Evolutionary conservation across 129 eudicot genomes (phyloP), one percentile per base, ranked within the genome.

Genomic region (Erigeron canadensis): DNA sequence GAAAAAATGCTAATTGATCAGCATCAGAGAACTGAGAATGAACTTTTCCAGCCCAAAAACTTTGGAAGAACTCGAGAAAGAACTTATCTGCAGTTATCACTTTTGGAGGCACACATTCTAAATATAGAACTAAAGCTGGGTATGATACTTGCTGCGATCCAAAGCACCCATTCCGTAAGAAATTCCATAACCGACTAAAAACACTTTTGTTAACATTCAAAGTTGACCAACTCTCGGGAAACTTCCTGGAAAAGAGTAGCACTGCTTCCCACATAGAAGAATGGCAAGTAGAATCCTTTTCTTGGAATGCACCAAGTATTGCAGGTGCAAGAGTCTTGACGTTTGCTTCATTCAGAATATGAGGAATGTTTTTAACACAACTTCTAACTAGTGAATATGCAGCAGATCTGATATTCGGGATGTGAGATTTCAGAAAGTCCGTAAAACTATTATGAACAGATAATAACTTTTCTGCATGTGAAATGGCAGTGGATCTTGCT

Each of bases 71-170:
- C 10, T 87, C 93, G 60, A 87, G 73, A 60, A 90, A 81, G 70
- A 87, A 90, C 45, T 79, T 80, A 41, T 89, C 87, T 48, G 75
- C 80, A 7, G 46, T 53, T 54, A 86, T 62, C n/a, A 74, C 84
- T 64, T 75, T 80, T 18, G 87, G 72, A 71, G 99, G 96, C 65
- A 94, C 70, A 39, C 79, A 69, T 56, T 90, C 99, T 48, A 94
- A 70, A 77, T 90, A 80, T 11, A 84, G 71, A 79, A 94, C 86
- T 44, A 94, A 74, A 43, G 85, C 87, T 19, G 97, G 97, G 71
- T 94, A 94, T 12, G 99, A 94, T 74, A 87, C 89, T 81, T 87
- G 96, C 63, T 86, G 97, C 42, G 97, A 94, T 43, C 99, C 99
- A 79, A 85, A 90, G 83, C 99, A 90, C 60, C 97, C 97, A 57